phyloP scores from a whole-genome alignment of 345 rosid genomes.

The Hibiscus syriacus region DNA sequence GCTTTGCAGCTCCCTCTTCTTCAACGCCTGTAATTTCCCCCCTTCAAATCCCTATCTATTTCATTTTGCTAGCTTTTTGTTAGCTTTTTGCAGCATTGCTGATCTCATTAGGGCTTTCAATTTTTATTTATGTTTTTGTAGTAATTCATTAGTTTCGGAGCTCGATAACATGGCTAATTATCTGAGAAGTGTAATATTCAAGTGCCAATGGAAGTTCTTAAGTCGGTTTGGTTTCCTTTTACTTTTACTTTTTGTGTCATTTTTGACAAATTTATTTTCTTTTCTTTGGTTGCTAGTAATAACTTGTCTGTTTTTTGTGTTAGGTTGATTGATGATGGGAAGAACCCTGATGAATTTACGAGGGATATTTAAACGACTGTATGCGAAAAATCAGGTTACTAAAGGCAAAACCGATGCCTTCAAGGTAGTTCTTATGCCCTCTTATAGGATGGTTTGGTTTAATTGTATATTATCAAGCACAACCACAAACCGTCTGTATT shows the following conservation, averaged over 20 bases:
- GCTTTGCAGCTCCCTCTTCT: conserved; percentile 90
- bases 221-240: conserved; percentile 39
- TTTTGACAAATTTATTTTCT: not conserved
- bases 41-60: not conserved
- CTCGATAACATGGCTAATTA: conserved; percentile 75
- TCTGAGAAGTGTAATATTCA: conserved; percentile 86
- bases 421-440: conserved; percentile 41
- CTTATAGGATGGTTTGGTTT: not conserved
- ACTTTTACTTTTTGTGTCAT: not conserved
- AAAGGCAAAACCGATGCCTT: conserved; percentile 89
- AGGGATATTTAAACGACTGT: conserved; percentile 75
- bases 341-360: conserved; percentile 94
- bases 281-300: conserved; percentile 11
- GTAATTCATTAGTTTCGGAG: conserved; percentile 75
- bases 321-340: conserved; percentile 91
- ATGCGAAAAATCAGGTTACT: conserved; percentile 85
- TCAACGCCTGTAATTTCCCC: conserved; percentile 63
- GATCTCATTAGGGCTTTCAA: not conserved
- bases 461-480: not conserved
- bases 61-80: too few relatives aligned
- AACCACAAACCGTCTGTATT: not conserved
- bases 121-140: conserved; percentile 21
- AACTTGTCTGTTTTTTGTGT: conserved; percentile 9
- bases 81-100: not conserved
- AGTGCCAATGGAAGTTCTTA: conserved; percentile 86